Conservation (phyloP, 1,284 basidiomycete species). For the Sphagnurus paluster region DNA sequence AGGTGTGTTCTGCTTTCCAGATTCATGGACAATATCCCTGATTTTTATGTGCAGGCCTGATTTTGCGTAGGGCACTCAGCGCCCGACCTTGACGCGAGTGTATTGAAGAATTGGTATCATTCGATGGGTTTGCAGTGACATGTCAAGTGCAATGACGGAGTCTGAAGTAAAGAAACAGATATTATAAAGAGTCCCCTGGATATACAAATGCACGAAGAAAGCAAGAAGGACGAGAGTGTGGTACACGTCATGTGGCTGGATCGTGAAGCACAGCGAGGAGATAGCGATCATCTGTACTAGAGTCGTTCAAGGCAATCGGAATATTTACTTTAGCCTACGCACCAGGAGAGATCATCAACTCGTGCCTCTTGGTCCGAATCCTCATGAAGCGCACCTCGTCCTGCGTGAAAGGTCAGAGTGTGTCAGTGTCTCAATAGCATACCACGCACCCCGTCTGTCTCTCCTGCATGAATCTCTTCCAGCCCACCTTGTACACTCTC, state of each 20-base stretch:
- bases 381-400: slow-evolving; percentile 88
- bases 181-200: slow-evolving; percentile 12
- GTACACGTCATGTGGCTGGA: slow-evolving; percentile 45
- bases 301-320: background rate
- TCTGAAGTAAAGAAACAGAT: background rate
- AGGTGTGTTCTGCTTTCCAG: too few species aligned
- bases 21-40: too few species aligned
- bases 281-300: slow-evolving; percentile 14
- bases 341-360: slow-evolving; percentile 95
- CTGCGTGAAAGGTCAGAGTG: slow-evolving; percentile 41
- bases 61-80: too few species aligned
- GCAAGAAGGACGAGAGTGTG: background rate
- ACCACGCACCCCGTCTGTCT: slow-evolving; percentile 50
- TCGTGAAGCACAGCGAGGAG: slow-evolving; percentile 32
- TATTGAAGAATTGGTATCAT: background rate
- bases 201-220: slow-evolving; percentile 11
- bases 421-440: slow-evolving; percentile 20
- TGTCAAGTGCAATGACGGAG: background rate
- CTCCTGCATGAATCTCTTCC: slow-evolving; percentile 65
- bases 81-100: too few species aligned
- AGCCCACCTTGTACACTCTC: slow-evolving; percentile 73
- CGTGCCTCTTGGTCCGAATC: slow-evolving; percentile 88
- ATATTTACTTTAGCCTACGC: background rate
- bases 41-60: too few species aligned
- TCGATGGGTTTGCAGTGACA: background rate